A percentile compares a stretch with the other conserved stretches of the same genome.
Conservation (phyloP, 2,329 filamentous ascomycete species). For the Simplicillium aogashimaense region DNA sequence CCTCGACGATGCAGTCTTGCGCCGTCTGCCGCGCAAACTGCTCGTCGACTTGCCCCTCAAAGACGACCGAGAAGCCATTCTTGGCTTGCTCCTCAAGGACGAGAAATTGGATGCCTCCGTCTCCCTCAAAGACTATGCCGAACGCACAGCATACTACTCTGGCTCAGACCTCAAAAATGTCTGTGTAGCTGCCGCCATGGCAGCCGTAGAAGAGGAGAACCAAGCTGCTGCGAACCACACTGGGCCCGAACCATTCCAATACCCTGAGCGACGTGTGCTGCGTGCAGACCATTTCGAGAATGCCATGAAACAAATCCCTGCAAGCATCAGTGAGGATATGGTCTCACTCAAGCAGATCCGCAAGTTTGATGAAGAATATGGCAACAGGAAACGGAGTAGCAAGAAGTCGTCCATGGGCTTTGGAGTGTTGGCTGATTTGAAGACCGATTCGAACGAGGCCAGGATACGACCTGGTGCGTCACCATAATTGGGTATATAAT, state of each 20-base stretch:
- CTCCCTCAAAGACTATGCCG: conserved; percentile 51
- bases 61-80: conserved; percentile 55
- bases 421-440: conserved; percentile 31
- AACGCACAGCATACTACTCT: conserved; percentile 65
- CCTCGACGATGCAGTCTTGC: conserved; percentile 76
- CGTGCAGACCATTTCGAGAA: conserved; percentile 67
- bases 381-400: conserved; percentile 63
- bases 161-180: conserved; percentile 79
- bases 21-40: conserved; percentile 63
- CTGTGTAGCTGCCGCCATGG: conserved; percentile 69
- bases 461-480: conserved; percentile 24
- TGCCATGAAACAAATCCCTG: conserved; percentile 79
- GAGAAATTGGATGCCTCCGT: conserved; percentile 55
- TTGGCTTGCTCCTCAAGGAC: conserved; percentile 60
- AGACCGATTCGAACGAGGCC: conserved; percentile 31
- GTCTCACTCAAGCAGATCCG: conserved; percentile 72
- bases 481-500: background rate
- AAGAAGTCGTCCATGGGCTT: conserved; percentile 49
- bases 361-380: conserved; percentile 94
- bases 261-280: conserved; percentile 50
- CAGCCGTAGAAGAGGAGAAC: conserved; percentile 67
- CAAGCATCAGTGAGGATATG: conserved; percentile 94
- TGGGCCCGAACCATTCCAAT: conserved; percentile 39
- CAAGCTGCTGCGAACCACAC: conserved; percentile 24
- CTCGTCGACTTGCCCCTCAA: conserved; percentile 64